Percentiles rank a stretch among this genome's conserved stretches.
phyloP scores from a whole-genome alignment of 345 rosid species.

The Gossypium sturtianum region DNA sequence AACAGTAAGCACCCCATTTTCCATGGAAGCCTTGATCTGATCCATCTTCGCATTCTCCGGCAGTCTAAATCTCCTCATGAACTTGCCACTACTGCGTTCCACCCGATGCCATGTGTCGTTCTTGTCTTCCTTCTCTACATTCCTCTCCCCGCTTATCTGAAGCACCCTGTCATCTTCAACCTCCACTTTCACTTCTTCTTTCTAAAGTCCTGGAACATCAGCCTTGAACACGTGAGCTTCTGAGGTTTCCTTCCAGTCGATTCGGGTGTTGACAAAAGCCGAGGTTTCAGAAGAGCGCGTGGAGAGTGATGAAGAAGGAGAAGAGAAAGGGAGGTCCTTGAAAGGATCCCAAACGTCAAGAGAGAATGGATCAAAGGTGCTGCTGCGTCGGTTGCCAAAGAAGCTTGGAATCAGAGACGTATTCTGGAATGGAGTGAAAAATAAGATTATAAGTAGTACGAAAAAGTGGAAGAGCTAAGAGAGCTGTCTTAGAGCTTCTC shows the following conservation, averaged over 20 bases:
- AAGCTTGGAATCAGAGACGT: not conserved
- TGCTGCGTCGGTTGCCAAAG: not conserved
- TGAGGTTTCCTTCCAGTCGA: not conserved
- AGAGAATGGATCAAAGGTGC: not conserved
- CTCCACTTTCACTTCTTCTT: not conserved
- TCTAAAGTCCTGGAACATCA: not conserved
- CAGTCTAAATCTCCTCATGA: conserved; percentile 18
- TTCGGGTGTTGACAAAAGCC: not conserved
- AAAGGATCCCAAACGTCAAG: conserved; percentile 3
- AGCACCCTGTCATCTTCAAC: not conserved
- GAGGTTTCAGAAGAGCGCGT: not conserved
- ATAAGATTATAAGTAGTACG: no score
- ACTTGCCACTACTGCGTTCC: not conserved
- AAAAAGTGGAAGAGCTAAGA: no score
- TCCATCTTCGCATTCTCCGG: conserved; percentile 9
- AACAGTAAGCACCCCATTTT: conserved; percentile 39
- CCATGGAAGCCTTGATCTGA: conserved; percentile 32
- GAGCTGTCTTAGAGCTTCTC: no score
- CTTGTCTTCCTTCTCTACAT: not conserved
- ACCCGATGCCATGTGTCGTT: not conserved
- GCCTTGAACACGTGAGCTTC: not conserved
- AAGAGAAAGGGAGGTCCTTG: not conserved
- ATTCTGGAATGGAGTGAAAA: not conserved
- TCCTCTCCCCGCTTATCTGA: not conserved
- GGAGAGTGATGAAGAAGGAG: not conserved